Percentiles rank a stretch among this genome's conserved stretches.
These are phyloP conservation scores for Neonectria magnoliae DNA, from an alignment of 2,329 filamentous ascomycete genomes.

Conservation along the genomic window DNA sequence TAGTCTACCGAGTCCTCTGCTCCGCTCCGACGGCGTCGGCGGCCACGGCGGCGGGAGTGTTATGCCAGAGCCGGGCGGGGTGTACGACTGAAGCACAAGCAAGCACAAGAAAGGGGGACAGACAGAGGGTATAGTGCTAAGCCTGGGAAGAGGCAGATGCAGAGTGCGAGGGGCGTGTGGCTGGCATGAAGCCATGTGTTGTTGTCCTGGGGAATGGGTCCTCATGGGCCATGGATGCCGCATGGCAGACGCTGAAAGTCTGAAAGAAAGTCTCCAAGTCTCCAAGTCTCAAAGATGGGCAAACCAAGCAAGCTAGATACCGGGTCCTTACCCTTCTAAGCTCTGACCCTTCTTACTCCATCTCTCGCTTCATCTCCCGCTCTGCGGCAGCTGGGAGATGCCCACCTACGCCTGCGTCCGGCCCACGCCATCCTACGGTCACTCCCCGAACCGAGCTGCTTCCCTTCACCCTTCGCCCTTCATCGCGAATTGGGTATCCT, in stretches of 20 bases:
- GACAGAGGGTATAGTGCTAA: background rate
- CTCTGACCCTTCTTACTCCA: background rate
- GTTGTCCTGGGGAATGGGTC: slow-evolving; percentile 14
- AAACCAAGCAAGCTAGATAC: slow-evolving; percentile 30
- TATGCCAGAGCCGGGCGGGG: slow-evolving; percentile 10
- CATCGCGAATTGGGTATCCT: slow-evolving; percentile 13
- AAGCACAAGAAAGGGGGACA: slow-evolving; percentile 11
- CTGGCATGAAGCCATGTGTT: slow-evolving; percentile 18
- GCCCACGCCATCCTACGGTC: slow-evolving; percentile 25
- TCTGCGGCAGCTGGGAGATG: slow-evolving; percentile 30
- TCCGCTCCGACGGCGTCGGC: slow-evolving; percentile 19
- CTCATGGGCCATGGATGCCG: background rate
- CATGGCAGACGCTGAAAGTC: background rate
- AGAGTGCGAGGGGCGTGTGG: slow-evolving; percentile 4
- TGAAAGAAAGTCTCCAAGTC: no score
- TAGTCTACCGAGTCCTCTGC: slow-evolving; percentile 19
- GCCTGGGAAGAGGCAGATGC: background rate
- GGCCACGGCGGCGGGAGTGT: slow-evolving; percentile 24
- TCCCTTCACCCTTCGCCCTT: slow-evolving; percentile 14
- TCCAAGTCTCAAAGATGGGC: slow-evolving; percentile 6
- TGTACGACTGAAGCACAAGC: slow-evolving; percentile 13
- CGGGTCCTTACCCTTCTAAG: slow-evolving; percentile 23
- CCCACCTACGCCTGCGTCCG: slow-evolving; percentile 29
- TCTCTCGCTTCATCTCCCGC: slow-evolving; percentile 7
- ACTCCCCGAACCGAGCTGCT: slow-evolving; percentile 5